Evolutionary conservation across 1,284 basidiomycete species (phyloP), one percentile per base, ranked within the genome.

Genomic region (Melampsora americana): DNA sequence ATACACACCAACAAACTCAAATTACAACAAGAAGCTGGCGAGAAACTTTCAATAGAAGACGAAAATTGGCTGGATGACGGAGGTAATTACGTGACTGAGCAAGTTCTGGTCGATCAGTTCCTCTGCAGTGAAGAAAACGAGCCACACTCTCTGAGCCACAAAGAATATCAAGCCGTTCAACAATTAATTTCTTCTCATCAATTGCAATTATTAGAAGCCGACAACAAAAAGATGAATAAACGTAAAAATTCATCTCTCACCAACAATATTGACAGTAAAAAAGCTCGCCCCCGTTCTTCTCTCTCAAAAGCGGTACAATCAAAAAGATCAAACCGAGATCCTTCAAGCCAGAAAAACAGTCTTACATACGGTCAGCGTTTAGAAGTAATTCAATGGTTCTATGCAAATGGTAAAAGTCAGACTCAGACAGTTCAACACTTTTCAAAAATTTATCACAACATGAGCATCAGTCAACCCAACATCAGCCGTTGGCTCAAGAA

Each of bases 401-500:
- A 35, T 35, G 35, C 35, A 35, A 35, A 35, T 35, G 35, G 35
- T 35, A 35, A 35, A 35, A 74, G 46, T 23, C 66, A 74, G n/a
- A 35, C 71, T 50, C 53, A 66, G 23, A 66, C 62, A 2, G 46
- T 53, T 30, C 20, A 7, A 2, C 71, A 74, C 48, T 74, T 74
- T 66, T 11, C 18, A 35, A 26, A 32, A 12, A 44, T 66, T 23
- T 60, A 66, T 48, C 64, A 42, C 26, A 23, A 66, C 6, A n/a
- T 66, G 18, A 35, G 35, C 35, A 35, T 35, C 35, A 35, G 35
- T 35, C 35, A 35, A 35, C n/a, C n/a, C n/a, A n/a, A 73, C 50
- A 32, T 56, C 12, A 66, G 62, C 0, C 42, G 23, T n/a, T 73
- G 71, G 71, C n/a, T 74, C 20, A 74, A 74, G 23, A 48, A 42